Evolutionary conservation across 2,329 filamentous ascomycete genomes (phyloP).

Genomic region (Fusarium oligoseptatum): DNA sequence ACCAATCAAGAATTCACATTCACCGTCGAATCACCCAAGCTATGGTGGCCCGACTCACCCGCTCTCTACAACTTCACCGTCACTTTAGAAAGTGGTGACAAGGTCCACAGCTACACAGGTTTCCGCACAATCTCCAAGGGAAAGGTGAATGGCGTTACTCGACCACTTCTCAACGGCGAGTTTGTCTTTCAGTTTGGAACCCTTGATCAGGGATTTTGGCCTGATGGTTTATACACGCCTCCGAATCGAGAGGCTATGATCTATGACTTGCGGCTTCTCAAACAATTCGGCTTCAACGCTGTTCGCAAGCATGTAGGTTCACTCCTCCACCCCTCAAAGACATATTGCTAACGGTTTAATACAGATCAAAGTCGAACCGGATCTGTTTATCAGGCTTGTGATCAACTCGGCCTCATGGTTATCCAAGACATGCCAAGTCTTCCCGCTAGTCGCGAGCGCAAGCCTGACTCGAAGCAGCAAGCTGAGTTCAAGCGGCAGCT

Average conservation of each 20-base stretch:
- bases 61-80: slow-evolving; percentile 75
- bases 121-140: slow-evolving; percentile 74
- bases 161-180: slow-evolving; percentile 76
- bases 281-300: slow-evolving; percentile 77
- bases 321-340: accelerated
- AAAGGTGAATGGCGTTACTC: slow-evolving; percentile 67
- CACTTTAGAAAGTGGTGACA: slow-evolving; percentile 60
- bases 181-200: slow-evolving; percentile 77
- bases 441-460: slow-evolving; percentile 42
- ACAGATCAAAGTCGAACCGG: slow-evolving; percentile 75
- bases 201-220: slow-evolving; percentile 79
- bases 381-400: slow-evolving; percentile 76
- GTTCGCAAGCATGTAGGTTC: slow-evolving; percentile 74
- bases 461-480: slow-evolving; percentile 64
- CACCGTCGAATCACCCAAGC: slow-evolving; percentile 63
- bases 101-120: slow-evolving; percentile 74
- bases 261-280: slow-evolving; percentile 74
- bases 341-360: neutral
- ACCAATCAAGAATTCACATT: slow-evolving; percentile 68
- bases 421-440: slow-evolving; percentile 81
- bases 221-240: slow-evolving; percentile 75
- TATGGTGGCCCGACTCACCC: slow-evolving; percentile 76
- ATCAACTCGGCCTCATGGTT: slow-evolving; percentile 74
- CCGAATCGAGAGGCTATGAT: slow-evolving; percentile 77
- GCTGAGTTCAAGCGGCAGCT: slow-evolving; percentile 75